Percentiles rank a stretch among this genome's conserved stretches.
Evolutionary conservation across 2,329 filamentous ascomycete species (phyloP).

Genomic region (Cladosporium sp.): DNA sequence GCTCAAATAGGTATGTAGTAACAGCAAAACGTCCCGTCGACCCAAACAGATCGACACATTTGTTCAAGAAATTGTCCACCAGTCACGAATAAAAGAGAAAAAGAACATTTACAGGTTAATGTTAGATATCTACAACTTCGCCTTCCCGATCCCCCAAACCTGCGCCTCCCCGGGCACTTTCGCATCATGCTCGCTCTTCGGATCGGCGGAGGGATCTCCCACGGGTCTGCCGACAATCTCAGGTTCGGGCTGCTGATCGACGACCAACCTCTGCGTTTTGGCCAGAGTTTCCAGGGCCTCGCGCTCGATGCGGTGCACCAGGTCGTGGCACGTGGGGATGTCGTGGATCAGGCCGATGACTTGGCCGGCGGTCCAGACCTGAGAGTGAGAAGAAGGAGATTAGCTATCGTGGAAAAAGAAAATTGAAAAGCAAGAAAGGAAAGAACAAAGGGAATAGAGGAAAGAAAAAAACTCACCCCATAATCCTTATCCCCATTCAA

Average conservation of each 20-base stretch:
- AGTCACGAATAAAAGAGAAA: too few relatives aligned
- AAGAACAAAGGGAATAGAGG: not conserved
- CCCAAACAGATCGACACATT: too few relatives aligned
- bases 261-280: conserved; percentile 35
- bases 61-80: too few relatives aligned
- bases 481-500: conserved; percentile 85
- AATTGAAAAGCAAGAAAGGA: not conserved
- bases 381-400: conserved; percentile 7
- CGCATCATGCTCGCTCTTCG: conserved; percentile 23
- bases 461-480: conserved; percentile 61
- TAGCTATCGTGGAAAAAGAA: not conserved
- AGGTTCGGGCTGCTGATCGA: conserved; percentile 33
- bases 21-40: too few relatives aligned
- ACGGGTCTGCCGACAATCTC: conserved; percentile 29
- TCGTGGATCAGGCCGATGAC: conserved; percentile 66
- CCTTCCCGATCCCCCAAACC: conserved; percentile 41
- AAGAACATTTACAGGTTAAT: too few relatives aligned
- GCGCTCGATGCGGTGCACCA: conserved; percentile 43
- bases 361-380: conserved; percentile 97
- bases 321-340: conserved; percentile 45
- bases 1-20: too few relatives aligned
- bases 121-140: conserved; percentile 33
- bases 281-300: conserved; percentile 42
- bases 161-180: conserved; percentile 38
- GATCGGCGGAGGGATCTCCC: conserved; percentile 19